Conservation (phyloP, 805 yeast genomes). For the Saccharomycopsis amapae region DNA sequence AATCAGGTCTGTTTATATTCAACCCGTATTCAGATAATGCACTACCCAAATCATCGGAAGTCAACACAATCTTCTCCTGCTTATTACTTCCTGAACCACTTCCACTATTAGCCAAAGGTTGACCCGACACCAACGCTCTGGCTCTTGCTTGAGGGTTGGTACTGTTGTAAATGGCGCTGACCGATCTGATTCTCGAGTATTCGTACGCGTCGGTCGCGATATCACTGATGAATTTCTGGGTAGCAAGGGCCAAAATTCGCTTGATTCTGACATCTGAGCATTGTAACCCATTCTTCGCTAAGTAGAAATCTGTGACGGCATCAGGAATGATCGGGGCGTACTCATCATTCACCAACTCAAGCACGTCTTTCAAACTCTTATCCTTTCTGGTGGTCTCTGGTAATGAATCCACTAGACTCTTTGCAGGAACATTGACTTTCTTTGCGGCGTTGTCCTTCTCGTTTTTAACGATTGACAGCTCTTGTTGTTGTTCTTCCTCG, state of each 20-base stretch:
- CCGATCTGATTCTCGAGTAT: constrained; percentile 85
- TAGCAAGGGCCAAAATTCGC: constrained; percentile 83
- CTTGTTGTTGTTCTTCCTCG: constrained; percentile 9
- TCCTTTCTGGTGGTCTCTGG: constrained; percentile 73
- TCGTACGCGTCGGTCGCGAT: constrained; percentile 96
- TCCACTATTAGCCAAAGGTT: constrained; percentile 28
- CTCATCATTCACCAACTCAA: constrained; percentile 78
- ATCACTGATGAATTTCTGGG: constrained; percentile 91
- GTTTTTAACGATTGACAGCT: background rate
- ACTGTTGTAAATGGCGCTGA: constrained; percentile 77
- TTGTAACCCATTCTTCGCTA: constrained; percentile 78
- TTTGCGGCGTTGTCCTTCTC: constrained; percentile 26
- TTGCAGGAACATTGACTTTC: constrained; percentile 21
- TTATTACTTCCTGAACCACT: constrained; percentile 35
- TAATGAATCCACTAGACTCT: constrained; percentile 37
- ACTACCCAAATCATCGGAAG: constrained; percentile 88
- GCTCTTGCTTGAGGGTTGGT: constrained; percentile 83
- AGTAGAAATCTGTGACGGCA: constrained; percentile 88
- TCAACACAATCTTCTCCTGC: constrained; percentile 75
- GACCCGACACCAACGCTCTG: constrained; percentile 63
- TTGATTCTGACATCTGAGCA: constrained; percentile 73
- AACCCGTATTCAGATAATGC: constrained; percentile 91
- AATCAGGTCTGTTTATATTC: constrained; percentile 86
- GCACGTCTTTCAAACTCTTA: constrained; percentile 73
- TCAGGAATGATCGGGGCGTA: constrained; percentile 96